Conservation (phyloP, 371 early-diverging fungal species). For the Mucor irregularis region DNA sequence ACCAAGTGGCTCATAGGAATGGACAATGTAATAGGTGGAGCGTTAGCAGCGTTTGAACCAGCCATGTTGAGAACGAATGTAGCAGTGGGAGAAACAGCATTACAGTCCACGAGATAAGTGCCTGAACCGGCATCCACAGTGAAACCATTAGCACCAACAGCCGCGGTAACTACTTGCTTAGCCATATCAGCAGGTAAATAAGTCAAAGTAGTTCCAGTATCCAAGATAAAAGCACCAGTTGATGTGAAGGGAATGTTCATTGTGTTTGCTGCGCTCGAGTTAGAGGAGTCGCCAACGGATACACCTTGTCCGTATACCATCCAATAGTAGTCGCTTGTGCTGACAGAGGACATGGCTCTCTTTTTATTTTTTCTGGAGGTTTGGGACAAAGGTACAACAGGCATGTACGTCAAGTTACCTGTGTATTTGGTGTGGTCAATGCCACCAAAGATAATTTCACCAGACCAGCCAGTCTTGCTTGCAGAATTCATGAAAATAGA, state of each 20-base stretch:
- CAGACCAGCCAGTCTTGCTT: conserved; percentile 35
- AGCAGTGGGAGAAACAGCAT: conserved; percentile 8
- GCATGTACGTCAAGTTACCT: conserved; percentile 52
- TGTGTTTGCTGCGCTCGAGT: background rate
- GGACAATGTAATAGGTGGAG: conserved; percentile 23
- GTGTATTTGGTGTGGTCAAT: conserved; percentile 53
- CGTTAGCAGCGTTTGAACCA: conserved; percentile 1
- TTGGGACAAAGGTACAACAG: conserved; percentile 29
- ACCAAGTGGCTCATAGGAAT: conserved; percentile 39
- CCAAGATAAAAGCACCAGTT: conserved; percentile 35
- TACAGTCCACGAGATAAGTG: conserved; percentile 27
- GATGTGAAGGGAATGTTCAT: conserved; percentile 4
- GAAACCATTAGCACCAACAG: conserved; percentile 21
- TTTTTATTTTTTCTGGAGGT: conserved; percentile 7
- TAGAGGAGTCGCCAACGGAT: conserved; percentile 10
- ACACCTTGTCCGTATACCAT: conserved; percentile 48
- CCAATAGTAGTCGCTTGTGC: conserved; percentile 39
- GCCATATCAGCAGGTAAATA: conserved; percentile 38
- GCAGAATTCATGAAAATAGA: conserved; percentile 41
- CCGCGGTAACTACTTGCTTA: conserved; percentile 14
- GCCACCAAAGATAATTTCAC: conserved; percentile 64
- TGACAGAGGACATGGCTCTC: conserved; percentile 1
- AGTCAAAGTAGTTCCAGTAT: conserved; percentile 53
- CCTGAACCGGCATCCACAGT: conserved; percentile 20
- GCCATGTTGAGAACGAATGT: conserved; percentile 25